These are phyloP conservation scores for Podosphaera xanthii DNA, from an alignment of 2,329 filamentous ascomycete species.

Conservation along the genomic window DNA sequence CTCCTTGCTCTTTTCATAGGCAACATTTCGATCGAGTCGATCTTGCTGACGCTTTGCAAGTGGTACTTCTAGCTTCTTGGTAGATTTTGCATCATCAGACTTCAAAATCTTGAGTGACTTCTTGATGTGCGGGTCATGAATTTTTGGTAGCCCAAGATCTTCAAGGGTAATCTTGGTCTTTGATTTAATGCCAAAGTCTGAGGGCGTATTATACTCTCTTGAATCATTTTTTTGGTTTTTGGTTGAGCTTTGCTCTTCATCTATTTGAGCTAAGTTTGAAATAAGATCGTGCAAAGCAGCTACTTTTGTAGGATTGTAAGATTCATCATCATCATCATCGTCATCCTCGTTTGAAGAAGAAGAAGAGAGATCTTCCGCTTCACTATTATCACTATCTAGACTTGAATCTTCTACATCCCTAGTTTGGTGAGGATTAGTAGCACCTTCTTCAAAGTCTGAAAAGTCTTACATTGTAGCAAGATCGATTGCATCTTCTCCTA, in stretches of 20 bases:
- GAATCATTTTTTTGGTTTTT: constrained; percentile 20
- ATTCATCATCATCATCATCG: constrained; percentile 16
- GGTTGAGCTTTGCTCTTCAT: constrained; percentile 7
- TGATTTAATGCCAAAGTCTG: constrained; percentile 31
- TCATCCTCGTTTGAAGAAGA: constrained; percentile 25
- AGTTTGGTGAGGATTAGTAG: constrained; percentile 15
- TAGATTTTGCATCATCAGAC: constrained; percentile 33
- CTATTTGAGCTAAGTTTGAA: constrained; percentile 30
- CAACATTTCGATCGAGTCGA: constrained; percentile 55
- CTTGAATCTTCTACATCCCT: constrained; percentile 20
- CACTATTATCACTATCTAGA: constrained; percentile 21
- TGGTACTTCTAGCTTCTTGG: constrained; percentile 58
- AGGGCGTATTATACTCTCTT: constrained; percentile 38
- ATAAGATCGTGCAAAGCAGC: constrained; percentile 47
- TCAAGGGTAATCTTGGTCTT: constrained; percentile 33
- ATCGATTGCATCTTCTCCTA: constrained; percentile 23
- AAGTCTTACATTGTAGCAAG: constrained; percentile 15
- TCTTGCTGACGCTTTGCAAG: constrained; percentile 73
- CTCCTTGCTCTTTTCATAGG: constrained; percentile 79
- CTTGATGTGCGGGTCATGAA: constrained; percentile 53
- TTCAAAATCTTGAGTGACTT: constrained; percentile 56
- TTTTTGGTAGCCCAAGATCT: constrained; percentile 47
- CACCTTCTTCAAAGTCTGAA: constrained; percentile 34
- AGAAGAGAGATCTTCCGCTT: constrained; percentile 30
- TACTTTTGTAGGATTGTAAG: constrained; percentile 25